Conservation (phyloP, 257 asterid species). For the Knoxia roxburghii region DNA sequence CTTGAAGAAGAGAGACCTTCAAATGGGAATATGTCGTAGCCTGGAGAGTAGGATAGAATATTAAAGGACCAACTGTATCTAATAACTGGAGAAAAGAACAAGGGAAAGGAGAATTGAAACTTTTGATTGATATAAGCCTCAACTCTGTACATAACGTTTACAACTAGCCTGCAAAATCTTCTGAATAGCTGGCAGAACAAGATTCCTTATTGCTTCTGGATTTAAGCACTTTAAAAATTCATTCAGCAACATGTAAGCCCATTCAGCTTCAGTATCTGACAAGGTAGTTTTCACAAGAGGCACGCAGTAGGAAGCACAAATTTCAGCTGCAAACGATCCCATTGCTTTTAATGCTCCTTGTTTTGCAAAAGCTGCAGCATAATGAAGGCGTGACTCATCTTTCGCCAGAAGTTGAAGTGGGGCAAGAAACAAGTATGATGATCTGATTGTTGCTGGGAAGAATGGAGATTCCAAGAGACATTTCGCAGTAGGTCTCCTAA, state of each 20-base stretch:
- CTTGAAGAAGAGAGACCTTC: slow-evolving; percentile 99
- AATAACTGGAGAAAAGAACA: slow-evolving; percentile 8
- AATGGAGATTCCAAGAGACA: slow-evolving; percentile 90
- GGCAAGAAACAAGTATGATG: slow-evolving; percentile 78
- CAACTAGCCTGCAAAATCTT: slow-evolving; percentile 78
- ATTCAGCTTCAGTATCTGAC: slow-evolving; percentile 76
- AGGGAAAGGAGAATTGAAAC: not conserved
- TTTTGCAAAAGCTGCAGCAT: slow-evolving; percentile 79
- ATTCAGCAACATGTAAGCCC: slow-evolving; percentile 68
- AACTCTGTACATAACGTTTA: slow-evolving; percentile 17
- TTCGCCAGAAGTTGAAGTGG: slow-evolving; percentile 83
- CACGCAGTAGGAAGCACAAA: slow-evolving; percentile 93
- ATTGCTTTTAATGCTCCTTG: slow-evolving; percentile 71
- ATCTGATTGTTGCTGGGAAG: slow-evolving; percentile 62
- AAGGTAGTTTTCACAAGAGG: slow-evolving; percentile 56
- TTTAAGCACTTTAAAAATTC: slow-evolving; percentile 69
- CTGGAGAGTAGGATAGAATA: slow-evolving; percentile 44
- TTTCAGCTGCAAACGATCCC: slow-evolving; percentile 85
- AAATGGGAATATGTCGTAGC: slow-evolving; percentile 68
- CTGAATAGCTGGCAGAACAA: slow-evolving; percentile 74
- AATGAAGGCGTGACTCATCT: slow-evolving; percentile 72
- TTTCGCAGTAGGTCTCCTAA: slow-evolving; percentile 93
- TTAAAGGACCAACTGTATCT: slow-evolving; percentile 10
- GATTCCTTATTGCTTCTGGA: slow-evolving; percentile 54
- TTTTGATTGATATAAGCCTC: not conserved